These are phyloP conservation scores for Pseudevernia furfuracea DNA, from an alignment of 495 filamentous ascomycete genomes.

Conservation along the genomic window DNA sequence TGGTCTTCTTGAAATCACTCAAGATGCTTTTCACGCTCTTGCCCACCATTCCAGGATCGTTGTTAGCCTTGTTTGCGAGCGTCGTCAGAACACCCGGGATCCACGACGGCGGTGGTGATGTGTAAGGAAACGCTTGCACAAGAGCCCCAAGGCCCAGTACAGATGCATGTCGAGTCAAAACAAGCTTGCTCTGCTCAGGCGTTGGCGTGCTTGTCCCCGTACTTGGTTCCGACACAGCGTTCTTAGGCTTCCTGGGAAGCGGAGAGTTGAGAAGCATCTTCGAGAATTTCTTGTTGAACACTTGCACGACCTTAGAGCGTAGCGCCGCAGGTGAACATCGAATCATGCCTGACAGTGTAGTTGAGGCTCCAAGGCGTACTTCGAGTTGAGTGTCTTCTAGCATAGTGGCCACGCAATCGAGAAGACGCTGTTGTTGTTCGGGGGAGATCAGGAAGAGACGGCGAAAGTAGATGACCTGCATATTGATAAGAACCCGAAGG, in stretches of 20 bases:
- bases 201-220: slow-evolving; percentile 68
- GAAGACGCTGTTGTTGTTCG: slow-evolving; percentile 67
- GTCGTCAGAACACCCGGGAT: slow-evolving; percentile 87
- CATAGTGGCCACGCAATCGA: slow-evolving; percentile 89
- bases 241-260: slow-evolving; percentile 64
- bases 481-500: slow-evolving; percentile 93
- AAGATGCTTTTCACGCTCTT: slow-evolving; percentile 95
- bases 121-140: slow-evolving; percentile 95
- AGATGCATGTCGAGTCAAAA: slow-evolving; percentile 79
- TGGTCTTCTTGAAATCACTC: slow-evolving; percentile 98
- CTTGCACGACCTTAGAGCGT: slow-evolving; percentile 64
- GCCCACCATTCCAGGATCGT: slow-evolving; percentile 85
- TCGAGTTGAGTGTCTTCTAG: slow-evolving; percentile 86
- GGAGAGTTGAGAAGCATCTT: slow-evolving; percentile 69
- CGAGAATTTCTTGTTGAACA: slow-evolving; percentile 73
- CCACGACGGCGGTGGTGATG: slow-evolving; percentile 84
- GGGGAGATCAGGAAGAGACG: slow-evolving; percentile 86
- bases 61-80: slow-evolving; percentile 75
- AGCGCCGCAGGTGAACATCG: slow-evolving; percentile 83
- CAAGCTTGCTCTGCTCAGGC: slow-evolving; percentile 71
- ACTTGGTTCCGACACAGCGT: slow-evolving; percentile 36
- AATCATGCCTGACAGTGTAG: slow-evolving; percentile 95
- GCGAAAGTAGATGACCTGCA: slow-evolving; percentile 98
- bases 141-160: slow-evolving; percentile 87
- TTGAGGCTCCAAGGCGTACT: slow-evolving; percentile 84